Evolutionary conservation across 495 filamentous ascomycete species (phyloP).

Genomic region (Massariosphaeria phaeospora): DNA sequence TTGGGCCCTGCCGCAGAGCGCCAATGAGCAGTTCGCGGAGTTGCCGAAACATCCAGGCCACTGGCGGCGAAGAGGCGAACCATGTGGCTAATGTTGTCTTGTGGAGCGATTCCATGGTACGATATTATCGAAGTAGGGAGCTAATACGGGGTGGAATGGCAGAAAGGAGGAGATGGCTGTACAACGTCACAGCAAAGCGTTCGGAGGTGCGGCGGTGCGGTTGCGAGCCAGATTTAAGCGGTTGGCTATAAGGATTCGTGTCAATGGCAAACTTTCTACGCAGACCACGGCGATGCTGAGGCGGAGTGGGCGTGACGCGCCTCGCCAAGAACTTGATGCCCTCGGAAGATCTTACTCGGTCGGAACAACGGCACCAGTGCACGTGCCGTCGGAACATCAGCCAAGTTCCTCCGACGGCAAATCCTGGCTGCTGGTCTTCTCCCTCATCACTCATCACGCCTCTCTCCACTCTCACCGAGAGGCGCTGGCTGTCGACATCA

Average conservation of each 20-base stretch:
- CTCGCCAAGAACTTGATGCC: too few species aligned
- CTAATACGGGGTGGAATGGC: background rate
- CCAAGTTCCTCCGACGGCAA: background rate
- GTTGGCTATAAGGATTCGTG: constrained; percentile 15
- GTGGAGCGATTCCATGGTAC: constrained; percentile 45
- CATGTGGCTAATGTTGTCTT: constrained; percentile 75
- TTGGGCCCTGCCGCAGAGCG: constrained; percentile 79
- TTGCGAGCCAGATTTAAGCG: constrained; percentile 5
- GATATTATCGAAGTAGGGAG: too few species aligned
- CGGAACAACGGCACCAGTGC: too few species aligned
- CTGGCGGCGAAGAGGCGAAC: constrained; percentile 82
- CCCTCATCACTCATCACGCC: background rate
- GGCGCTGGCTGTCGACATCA: too few species aligned
- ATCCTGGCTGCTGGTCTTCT: background rate
- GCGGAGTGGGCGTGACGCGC: constrained; percentile 20
- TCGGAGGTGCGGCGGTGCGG: background rate
- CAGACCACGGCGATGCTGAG: constrained; percentile 13
- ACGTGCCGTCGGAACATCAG: background rate
- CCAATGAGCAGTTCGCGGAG: constrained; percentile 79
- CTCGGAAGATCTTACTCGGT: too few species aligned
- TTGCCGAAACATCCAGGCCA: constrained; percentile 70
- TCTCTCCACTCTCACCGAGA: background rate
- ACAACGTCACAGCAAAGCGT: too few species aligned
- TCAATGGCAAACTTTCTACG: constrained; percentile 20
- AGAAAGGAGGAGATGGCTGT: background rate